Evolutionary conservation across 2,329 filamentous ascomycete species (phyloP).

Genomic region (Cercospora canescens): DNA sequence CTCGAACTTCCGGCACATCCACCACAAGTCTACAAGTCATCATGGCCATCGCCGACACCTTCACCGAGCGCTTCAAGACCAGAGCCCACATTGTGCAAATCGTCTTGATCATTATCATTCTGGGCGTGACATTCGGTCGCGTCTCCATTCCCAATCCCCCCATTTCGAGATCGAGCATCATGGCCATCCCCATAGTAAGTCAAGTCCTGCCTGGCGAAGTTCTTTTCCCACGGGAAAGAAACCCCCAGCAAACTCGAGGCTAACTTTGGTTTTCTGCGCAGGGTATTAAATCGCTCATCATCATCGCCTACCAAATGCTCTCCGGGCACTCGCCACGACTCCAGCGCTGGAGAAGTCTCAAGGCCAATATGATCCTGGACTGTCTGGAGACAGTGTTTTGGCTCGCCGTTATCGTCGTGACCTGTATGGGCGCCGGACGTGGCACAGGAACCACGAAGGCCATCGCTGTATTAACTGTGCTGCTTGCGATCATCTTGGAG

Average conservation of each 20-base stretch:
- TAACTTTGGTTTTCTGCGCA: neutral
- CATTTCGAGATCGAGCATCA: conserved; percentile 18
- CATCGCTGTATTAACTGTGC: neutral
- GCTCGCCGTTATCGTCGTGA: conserved; percentile 39
- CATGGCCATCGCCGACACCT: conserved; percentile 10
- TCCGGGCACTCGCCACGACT: conserved; percentile 39
- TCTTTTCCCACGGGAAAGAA: neutral
- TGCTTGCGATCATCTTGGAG: conserved; percentile 17
- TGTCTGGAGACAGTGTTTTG: conserved; percentile 47
- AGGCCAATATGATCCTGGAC: conserved; percentile 45
- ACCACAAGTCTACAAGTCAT: neutral
- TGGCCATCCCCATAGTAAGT: conserved; percentile 20
- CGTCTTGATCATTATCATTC: conserved; percentile 14
- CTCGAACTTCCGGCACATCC: neutral
- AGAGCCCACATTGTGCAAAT: conserved; percentile 21
- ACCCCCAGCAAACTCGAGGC: neutral
- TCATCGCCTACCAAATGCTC: conserved; percentile 45
- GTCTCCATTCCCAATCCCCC: conserved; percentile 22
- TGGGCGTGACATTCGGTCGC: conserved; percentile 17
- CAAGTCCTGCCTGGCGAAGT: neutral
- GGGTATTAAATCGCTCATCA: conserved; percentile 41
- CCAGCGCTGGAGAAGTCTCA: conserved; percentile 41
- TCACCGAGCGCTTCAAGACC: conserved; percentile 17
- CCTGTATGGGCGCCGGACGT: conserved; percentile 16
- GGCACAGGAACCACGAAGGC: neutral